Conservation (phyloP, 768 basidiomycete genomes). For the Floccularia luteovirens region DNA sequence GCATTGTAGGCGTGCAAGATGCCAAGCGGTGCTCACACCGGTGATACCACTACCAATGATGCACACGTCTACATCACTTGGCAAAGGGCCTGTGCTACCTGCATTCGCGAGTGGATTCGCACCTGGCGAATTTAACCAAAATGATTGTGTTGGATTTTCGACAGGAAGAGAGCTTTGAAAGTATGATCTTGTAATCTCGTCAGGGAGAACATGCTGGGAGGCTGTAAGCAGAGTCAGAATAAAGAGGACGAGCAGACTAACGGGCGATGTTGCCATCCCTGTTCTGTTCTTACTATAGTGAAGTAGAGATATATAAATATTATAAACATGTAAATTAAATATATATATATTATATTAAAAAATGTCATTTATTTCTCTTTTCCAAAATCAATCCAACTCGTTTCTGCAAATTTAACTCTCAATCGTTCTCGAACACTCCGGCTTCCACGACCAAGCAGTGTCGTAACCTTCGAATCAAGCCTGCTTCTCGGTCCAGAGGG, state of each 20-base stretch:
- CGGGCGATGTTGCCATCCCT: not conserved
- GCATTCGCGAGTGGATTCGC: slow-evolving; percentile 61
- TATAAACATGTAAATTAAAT: no score
- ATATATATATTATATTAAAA: no score
- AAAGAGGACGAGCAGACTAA: not conserved
- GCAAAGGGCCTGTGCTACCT: slow-evolving; percentile 59
- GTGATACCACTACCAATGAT: slow-evolving; percentile 80
- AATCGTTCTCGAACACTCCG: no score
- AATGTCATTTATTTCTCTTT: no score
- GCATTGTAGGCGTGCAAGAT: slow-evolving; percentile 30
- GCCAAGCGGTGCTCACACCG: slow-evolving; percentile 68
- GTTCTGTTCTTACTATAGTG: slow-evolving; percentile 4
- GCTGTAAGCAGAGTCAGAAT: not conserved
- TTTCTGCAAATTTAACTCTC: no score
- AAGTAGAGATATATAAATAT: no score
- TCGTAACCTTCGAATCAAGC: no score
- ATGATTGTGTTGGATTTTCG: slow-evolving; percentile 58
- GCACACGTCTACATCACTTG: slow-evolving; percentile 57
- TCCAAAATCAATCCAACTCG: no score
- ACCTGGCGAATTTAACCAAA: slow-evolving; percentile 57
- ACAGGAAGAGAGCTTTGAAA: slow-evolving; percentile 35
- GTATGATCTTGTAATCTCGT: not conserved
- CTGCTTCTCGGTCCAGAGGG: no score
- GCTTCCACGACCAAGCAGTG: no score
- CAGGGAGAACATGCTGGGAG: not conserved